phyloP scores from a whole-genome alignment of 2,329 filamentous ascomycete genomes.

The Colletotrichum falcatum region DNA sequence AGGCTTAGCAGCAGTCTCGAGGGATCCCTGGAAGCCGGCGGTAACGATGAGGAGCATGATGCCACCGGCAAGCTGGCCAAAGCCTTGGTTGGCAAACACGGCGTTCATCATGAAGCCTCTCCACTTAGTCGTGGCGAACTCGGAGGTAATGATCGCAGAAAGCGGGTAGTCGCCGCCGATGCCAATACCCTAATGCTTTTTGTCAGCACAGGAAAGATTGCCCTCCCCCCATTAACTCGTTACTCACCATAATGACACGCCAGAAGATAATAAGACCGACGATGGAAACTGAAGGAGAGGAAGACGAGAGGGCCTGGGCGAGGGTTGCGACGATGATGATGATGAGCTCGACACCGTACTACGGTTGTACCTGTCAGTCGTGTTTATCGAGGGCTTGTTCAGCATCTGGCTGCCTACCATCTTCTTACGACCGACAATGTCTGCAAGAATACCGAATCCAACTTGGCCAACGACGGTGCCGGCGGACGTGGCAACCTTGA shows the following conservation, averaged over 20 bases:
- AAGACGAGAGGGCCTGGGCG: slow-evolving; percentile 75
- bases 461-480: slow-evolving; percentile 88
- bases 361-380: slow-evolving; percentile 59
- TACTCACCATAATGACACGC: slow-evolving; percentile 75
- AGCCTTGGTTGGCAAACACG: slow-evolving; percentile 77
- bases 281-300: slow-evolving; percentile 72
- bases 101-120: slow-evolving; percentile 74
- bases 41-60: slow-evolving; percentile 79
- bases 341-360: slow-evolving; percentile 82
- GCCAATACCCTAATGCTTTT: slow-evolving; percentile 42
- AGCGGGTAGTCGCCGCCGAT: slow-evolving; percentile 76
- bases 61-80: slow-evolving; percentile 76
- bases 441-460: slow-evolving; percentile 82
- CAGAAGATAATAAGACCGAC: slow-evolving; percentile 81
- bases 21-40: slow-evolving; percentile 75
- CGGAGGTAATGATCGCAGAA: slow-evolving; percentile 74
- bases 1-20: slow-evolving; percentile 63
- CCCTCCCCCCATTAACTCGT: not conserved
- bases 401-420: slow-evolving; percentile 49
- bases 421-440: slow-evolving; percentile 79
- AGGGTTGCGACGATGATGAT: slow-evolving; percentile 84
- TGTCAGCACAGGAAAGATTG: not conserved
- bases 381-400: slow-evolving; percentile 11
- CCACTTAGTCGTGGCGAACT: slow-evolving; percentile 72
- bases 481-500: slow-evolving; percentile 86